Base-by-base conservation (phyloP, 352 stramenopile species). In the Peronospora belbahrii region DNA sequence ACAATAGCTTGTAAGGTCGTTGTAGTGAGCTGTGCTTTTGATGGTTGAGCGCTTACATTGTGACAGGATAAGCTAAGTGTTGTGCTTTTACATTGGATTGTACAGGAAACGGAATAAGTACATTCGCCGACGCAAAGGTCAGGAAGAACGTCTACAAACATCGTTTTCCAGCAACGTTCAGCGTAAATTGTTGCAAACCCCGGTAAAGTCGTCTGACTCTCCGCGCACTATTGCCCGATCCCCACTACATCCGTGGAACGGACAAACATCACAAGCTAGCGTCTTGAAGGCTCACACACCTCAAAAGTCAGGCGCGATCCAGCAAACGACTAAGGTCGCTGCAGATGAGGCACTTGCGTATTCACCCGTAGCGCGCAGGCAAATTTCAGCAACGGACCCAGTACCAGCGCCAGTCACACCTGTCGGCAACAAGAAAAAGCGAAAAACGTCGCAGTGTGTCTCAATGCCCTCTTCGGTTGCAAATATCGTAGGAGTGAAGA, bases 121-220 rank as follows among this genome's bases (percentile, higher is more conserved):
- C 8, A 52, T 60, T 39, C 62, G 73, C 14, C 79, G 81, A 33
- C 66, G 74, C 19, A 85, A 85, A 61, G 34, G 68, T 10, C 68
- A 86, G 1, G 72, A 78, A 2, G 67, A 67, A 22, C 40, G 47
- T 2, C 23, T 38, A 7, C 23, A 44, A 11, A 36, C 46, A 7
- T 57, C 62, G 2, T 52, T 47, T 10, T 50, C 59, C 11, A 51
- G n/a, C 15, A 65, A 61, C 17, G 74, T 87, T 3, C 78, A 89
- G 52, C 70, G 78, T 7, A 89, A 87, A 56, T 49, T 89, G 17
- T 48, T 89, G 38, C 74, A 87, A 18, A 87, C 78, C 0, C 78
- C 74, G n/a, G 58, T 84, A 2, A 88, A 86, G 32, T 44, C 54
- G 6, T 30, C 48, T 32, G 11, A 34, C 6, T 48, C 41, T 8